phyloP scores from a whole-genome alignment of 805 yeast species.

The Spathaspora passalidarum region DNA sequence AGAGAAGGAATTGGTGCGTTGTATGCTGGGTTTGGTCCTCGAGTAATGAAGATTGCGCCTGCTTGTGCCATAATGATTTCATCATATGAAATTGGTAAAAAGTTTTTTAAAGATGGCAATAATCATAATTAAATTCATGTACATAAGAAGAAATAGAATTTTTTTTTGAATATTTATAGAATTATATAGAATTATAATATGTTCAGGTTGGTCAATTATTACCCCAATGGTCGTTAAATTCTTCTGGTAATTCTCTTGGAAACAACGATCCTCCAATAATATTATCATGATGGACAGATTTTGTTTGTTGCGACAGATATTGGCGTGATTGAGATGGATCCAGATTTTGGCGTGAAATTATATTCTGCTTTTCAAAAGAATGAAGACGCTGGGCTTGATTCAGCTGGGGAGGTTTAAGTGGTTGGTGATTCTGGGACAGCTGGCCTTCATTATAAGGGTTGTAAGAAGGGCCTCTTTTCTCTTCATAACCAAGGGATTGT shows the following conservation, averaged over 20 bases:
- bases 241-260: constrained; percentile 2
- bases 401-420: not conserved
- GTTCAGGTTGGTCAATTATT: not conserved
- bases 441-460: not conserved
- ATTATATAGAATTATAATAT: not conserved
- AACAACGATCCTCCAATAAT: not conserved
- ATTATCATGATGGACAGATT: not conserved
- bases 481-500: constrained; percentile 5
- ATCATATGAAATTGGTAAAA: constrained; percentile 85
- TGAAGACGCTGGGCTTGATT: not conserved
- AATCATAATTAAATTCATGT: not conserved
- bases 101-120: constrained; percentile 33
- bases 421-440: not conserved
- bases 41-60: constrained; percentile 90
- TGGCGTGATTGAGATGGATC: not conserved
- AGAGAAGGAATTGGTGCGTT: constrained; percentile 80
- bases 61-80: constrained; percentile 98
- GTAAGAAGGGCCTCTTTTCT: constrained; percentile 2
- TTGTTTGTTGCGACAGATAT: not conserved
- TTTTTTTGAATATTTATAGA: not conserved
- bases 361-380: not conserved
- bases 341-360: not conserved
- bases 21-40: constrained; percentile 84
- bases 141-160: not conserved
- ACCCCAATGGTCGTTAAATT: constrained; percentile 7